phyloP scores from a whole-genome alignment of 2,329 filamentous ascomycete species.

The Knufia petricola region DNA sequence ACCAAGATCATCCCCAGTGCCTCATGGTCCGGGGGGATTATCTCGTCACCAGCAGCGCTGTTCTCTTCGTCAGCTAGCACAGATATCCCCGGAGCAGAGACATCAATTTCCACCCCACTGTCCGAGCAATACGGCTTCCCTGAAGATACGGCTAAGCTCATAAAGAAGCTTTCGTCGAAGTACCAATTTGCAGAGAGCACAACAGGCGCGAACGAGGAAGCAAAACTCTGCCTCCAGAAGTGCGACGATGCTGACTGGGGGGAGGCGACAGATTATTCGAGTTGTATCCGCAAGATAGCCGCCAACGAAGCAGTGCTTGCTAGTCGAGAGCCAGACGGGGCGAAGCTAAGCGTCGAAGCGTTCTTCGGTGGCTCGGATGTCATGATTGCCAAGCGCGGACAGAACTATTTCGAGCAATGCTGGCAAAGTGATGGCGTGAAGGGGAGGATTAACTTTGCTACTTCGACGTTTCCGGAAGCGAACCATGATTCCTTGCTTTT shows the following conservation, averaged over 20 bases:
- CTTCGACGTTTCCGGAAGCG: conserved; percentile 24
- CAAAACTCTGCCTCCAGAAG: conserved; percentile 30
- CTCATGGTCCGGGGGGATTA: conserved; percentile 25
- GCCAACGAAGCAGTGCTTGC: no score
- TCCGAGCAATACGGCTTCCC: background rate
- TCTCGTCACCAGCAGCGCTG: background rate
- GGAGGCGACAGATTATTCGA: background rate
- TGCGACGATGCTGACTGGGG: background rate
- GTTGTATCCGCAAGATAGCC: no score
- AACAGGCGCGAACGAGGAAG: conserved; percentile 32
- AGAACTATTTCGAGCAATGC: conserved; percentile 35
- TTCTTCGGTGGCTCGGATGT: conserved; percentile 34
- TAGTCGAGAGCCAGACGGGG: no score
- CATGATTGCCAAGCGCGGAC: conserved; percentile 35
- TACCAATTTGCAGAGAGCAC: conserved; percentile 24
- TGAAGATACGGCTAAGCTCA: background rate
- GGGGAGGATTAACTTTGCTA: conserved; percentile 29
- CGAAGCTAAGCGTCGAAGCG: conserved; percentile 24
- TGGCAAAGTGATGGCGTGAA: conserved; percentile 28
- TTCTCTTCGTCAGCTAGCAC: background rate
- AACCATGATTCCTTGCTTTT: conserved; percentile 32
- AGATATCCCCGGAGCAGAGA: background rate
- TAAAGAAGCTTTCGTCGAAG: background rate
- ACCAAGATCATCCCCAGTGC: conserved; percentile 25
- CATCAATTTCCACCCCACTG: background rate